phyloP scores from a whole-genome alignment of 2,329 filamentous ascomycete species.

The Chaetomium strumarium region DNA sequence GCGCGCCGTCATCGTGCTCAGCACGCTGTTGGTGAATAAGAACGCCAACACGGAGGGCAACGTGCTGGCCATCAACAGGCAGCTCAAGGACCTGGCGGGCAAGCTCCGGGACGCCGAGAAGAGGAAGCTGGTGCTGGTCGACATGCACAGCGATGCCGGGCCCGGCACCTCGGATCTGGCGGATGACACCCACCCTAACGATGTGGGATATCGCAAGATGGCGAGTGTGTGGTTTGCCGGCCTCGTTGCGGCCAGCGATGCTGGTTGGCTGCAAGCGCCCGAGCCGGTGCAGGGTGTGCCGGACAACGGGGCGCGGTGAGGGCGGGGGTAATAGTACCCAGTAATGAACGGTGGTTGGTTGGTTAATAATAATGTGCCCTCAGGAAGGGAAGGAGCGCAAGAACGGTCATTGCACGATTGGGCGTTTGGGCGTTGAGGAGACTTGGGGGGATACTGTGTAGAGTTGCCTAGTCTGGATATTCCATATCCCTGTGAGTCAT shows the following conservation, averaged over 20 bases:
- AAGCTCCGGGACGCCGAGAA: slow-evolving; percentile 25
- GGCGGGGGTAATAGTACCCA: no score
- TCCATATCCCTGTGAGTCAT: no score
- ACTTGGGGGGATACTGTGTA: no score
- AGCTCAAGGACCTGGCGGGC: slow-evolving; percentile 28
- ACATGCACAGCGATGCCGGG: slow-evolving; percentile 34
- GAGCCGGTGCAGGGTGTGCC: slow-evolving; percentile 20
- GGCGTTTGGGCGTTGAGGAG: no score
- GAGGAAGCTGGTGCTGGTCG: slow-evolving; percentile 34
- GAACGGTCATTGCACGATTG: no score
- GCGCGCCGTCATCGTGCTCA: slow-evolving; percentile 32
- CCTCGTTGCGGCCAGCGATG: slow-evolving; percentile 16
- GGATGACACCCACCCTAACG: slow-evolving; percentile 36
- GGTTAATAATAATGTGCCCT: no score
- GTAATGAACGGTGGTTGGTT: no score
- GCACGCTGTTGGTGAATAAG: slow-evolving; percentile 32
- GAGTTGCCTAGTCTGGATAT: no score
- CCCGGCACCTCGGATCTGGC: slow-evolving; percentile 30
- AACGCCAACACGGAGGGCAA: slow-evolving; percentile 21
- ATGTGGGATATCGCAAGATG: slow-evolving; percentile 38
- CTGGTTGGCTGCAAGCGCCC: slow-evolving; percentile 31
- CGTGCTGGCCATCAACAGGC: slow-evolving; percentile 31
- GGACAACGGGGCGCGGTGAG: slow-evolving; percentile 15
- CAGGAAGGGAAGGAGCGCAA: no score
- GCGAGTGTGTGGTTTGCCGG: slow-evolving; percentile 35